Percentiles rank a stretch among this genome's conserved stretches.
Conservation (phyloP, 768 basidiomycete species). For the Rhodosporidiobolus odoratus region DNA sequence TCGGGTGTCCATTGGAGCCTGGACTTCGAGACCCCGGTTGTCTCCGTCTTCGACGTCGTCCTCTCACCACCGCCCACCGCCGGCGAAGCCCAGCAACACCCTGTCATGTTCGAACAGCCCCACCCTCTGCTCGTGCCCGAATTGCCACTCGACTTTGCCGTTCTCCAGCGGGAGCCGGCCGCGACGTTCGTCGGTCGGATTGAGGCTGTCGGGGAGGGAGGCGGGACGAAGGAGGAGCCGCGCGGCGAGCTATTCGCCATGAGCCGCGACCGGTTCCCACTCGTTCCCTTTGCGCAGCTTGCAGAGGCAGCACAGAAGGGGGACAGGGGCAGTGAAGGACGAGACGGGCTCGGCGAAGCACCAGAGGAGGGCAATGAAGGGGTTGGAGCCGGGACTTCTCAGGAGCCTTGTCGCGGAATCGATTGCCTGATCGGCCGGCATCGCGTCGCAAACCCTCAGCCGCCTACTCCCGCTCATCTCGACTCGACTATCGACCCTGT, state of each 20-base stretch:
- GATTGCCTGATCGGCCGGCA: constrained; percentile 38
- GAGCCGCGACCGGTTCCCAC: constrained; percentile 71
- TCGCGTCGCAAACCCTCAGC: constrained; percentile 13
- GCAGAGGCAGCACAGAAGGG: constrained; percentile 41
- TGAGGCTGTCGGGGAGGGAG: constrained; percentile 52
- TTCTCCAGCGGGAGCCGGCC: constrained; percentile 44
- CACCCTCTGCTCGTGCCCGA: constrained; percentile 53
- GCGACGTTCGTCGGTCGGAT: constrained; percentile 78
- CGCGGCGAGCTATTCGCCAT: constrained; percentile 65
- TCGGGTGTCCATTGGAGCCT: constrained; percentile 39
- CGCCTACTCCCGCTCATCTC: constrained; percentile 21
- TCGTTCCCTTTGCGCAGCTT: constrained; percentile 56
- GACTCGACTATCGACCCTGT: constrained; percentile 29
- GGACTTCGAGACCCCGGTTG: constrained; percentile 46
- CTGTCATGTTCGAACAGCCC: constrained; percentile 38
- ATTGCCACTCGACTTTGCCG: constrained; percentile 55
- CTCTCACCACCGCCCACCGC: constrained; percentile 41
- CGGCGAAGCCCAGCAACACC: constrained; percentile 25
- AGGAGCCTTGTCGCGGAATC: constrained; percentile 15
- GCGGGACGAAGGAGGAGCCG: constrained; percentile 47
- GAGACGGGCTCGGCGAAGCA: constrained; percentile 28
- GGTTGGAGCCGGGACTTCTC: neutral
- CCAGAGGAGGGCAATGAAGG: constrained; percentile 13
- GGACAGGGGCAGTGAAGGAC: constrained; percentile 34
- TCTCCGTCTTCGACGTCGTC: constrained; percentile 75